Conservation (phyloP, 2,329 filamentous ascomycete genomes). For the Trichoderma afroharzianum region DNA sequence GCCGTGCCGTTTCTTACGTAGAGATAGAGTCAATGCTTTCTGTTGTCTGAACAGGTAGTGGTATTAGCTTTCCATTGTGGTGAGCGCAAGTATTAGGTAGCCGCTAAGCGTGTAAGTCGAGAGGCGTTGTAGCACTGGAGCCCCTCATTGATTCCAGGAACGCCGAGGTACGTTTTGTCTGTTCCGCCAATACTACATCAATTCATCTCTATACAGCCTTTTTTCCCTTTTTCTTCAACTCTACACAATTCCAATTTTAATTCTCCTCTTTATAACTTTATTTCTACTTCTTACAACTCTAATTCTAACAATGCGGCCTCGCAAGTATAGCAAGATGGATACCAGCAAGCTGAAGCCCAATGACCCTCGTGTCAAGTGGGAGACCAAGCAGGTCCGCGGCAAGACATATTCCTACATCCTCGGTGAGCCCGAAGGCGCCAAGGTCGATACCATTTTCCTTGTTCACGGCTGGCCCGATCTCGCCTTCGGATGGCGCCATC, state of each 20-base stretch:
- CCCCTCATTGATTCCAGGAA: not conserved
- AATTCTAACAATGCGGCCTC: not conserved
- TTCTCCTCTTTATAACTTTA: not conserved
- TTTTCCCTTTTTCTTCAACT: not conserved
- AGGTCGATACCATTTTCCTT: slow-evolving; percentile 49
- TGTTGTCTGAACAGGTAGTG: not conserved
- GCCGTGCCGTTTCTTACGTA: not conserved
- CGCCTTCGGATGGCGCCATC: slow-evolving; percentile 81
- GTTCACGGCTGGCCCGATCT: slow-evolving; percentile 82
- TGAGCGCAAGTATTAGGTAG: not conserved
- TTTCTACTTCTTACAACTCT: not conserved
- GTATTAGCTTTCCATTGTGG: not conserved
- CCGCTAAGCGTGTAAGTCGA: not conserved
- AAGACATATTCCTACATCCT: slow-evolving; percentile 66
- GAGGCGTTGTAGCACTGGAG: not conserved
- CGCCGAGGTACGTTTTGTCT: not conserved
- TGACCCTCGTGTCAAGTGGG: slow-evolving; percentile 64
- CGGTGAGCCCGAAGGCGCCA: slow-evolving; percentile 44
- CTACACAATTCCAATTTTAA: not conserved
- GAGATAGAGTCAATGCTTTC: not conserved
- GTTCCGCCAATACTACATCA: not conserved
- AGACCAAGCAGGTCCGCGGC: slow-evolving; percentile 61
- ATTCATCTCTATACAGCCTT: not conserved
- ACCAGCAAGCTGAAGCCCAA: slow-evolving; percentile 61
- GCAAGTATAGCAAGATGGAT: slow-evolving; percentile 37